Conservation (phyloP, 164 flowering plant genomes). For the Annona cherimola region DNA sequence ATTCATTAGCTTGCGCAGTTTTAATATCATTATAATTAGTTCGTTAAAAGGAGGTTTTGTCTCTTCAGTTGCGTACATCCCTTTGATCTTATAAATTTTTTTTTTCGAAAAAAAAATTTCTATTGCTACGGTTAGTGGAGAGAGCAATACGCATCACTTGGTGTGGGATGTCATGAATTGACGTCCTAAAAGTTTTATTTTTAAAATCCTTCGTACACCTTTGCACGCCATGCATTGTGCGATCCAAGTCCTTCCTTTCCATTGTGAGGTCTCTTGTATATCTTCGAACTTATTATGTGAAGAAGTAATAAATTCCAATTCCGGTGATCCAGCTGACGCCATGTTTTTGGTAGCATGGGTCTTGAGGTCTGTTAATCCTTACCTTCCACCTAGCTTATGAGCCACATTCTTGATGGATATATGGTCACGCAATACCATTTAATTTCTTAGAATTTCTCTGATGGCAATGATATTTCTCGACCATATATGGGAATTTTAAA, state of each 20-base stretch:
- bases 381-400: not conserved
- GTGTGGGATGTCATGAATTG: constrained; percentile 15
- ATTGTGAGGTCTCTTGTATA: not conserved
- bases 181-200: not conserved
- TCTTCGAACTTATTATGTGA: not conserved
- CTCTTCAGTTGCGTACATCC: constrained; percentile 1
- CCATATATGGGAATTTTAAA: too few species aligned
- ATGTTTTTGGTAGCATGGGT: not conserved
- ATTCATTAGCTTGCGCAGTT: not conserved
- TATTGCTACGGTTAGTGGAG: constrained; percentile 1
- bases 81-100: not conserved
- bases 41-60: not conserved
- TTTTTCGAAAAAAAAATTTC: not conserved
- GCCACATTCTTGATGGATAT: not conserved
- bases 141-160: constrained; percentile 7
- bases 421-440: too few species aligned
- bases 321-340: not conserved
- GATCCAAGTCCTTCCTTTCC: constrained; percentile 9
- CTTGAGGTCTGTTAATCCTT: not conserved
- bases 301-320: too few species aligned
- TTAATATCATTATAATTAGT: not conserved
- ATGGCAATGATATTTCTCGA: too few species aligned
- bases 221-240: constrained; percentile 18
- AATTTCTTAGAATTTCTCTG: too few species aligned
- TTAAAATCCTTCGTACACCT: not conserved